phyloP scores from a whole-genome alignment of 1,139 yeast genomes.

The Candida sp. region DNA sequence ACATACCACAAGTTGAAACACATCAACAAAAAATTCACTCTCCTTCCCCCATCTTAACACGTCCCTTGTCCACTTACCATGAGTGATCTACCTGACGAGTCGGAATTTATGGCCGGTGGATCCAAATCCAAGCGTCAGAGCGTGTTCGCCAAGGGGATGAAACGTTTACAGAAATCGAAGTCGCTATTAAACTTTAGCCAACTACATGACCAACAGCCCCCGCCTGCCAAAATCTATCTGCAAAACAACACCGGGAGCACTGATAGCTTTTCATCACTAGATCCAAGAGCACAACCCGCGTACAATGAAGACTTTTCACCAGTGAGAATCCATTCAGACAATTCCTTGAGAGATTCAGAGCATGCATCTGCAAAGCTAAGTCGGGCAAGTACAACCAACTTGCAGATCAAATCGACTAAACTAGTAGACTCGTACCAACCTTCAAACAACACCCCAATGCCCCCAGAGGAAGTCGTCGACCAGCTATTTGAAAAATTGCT shows the following conservation, averaged over 20 bases:
- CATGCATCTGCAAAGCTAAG: neutral
- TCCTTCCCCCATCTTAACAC: neutral
- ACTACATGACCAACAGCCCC: neutral
- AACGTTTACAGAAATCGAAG: conserved; percentile 23
- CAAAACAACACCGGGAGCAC: conserved; percentile 13
- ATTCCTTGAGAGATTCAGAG: conserved; percentile 1
- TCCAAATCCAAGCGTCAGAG: conserved; percentile 11
- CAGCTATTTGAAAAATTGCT: conserved; percentile 41
- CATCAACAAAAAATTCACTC: neutral
- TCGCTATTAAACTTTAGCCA: conserved; percentile 23
- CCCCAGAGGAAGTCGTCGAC: conserved; percentile 41
- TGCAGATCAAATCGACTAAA: conserved; percentile 17
- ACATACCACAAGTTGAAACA: neutral
- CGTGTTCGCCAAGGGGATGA: conserved; percentile 24
- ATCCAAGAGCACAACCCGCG: conserved; percentile 23
- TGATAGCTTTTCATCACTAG: conserved; percentile 31
- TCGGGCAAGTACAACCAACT: conserved; percentile 8
- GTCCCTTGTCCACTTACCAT: neutral
- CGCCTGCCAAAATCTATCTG: too few relatives aligned
- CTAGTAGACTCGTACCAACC: conserved; percentile 37
- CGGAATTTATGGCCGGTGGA: too few relatives aligned
- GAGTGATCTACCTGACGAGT: neutral
- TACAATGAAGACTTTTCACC: neutral
- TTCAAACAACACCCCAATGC: conserved; percentile 38
- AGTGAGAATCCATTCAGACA: conserved; percentile 1